Evolutionary conservation across 176 grass and related monocot species (phyloP).

Genomic region (Aegilops longissima): DNA sequence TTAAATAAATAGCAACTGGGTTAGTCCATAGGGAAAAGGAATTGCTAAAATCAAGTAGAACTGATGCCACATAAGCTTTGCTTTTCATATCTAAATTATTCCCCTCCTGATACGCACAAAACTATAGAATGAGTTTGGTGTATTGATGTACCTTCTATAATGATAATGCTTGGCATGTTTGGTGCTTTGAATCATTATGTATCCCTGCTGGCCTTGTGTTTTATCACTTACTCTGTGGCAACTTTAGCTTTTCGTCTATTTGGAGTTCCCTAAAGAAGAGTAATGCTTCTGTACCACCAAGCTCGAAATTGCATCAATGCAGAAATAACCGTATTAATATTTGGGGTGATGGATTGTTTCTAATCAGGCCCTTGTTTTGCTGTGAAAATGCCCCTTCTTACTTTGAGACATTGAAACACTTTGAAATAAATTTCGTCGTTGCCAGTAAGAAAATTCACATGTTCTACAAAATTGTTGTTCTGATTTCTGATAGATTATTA

Average conservation of each 20-base stretch:
- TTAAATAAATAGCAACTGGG: slow-evolving; percentile 9
- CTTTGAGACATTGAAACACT: not conserved
- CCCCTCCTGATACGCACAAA: not conserved
- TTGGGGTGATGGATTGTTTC: not conserved
- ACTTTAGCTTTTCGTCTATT: slow-evolving; percentile 1
- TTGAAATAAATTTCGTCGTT: not conserved
- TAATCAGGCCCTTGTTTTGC: not conserved
- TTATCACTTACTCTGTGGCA: not conserved
- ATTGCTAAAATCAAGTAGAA: slow-evolving; percentile 22
- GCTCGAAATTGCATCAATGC: not conserved
- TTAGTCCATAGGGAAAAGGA: not conserved
- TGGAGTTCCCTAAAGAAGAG: not conserved
- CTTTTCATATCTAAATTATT: slow-evolving; percentile 4
- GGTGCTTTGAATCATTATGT: slow-evolving; percentile 18
- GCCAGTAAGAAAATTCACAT: not conserved
- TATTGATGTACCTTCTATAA: slow-evolving; percentile 2
- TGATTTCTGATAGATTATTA: not conserved
- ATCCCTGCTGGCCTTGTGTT: not conserved
- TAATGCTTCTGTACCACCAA: not conserved
- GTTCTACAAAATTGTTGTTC: not conserved
- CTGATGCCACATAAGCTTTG: not conserved
- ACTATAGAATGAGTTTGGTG: not conserved
- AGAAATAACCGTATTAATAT: not conserved
- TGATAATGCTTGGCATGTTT: slow-evolving; percentile 2
- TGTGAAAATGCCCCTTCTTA: not conserved